Evolutionary conservation across 768 basidiomycete genomes (phyloP), one percentile per base, ranked within the genome.

Genomic region (Podaxis pistillaris): DNA sequence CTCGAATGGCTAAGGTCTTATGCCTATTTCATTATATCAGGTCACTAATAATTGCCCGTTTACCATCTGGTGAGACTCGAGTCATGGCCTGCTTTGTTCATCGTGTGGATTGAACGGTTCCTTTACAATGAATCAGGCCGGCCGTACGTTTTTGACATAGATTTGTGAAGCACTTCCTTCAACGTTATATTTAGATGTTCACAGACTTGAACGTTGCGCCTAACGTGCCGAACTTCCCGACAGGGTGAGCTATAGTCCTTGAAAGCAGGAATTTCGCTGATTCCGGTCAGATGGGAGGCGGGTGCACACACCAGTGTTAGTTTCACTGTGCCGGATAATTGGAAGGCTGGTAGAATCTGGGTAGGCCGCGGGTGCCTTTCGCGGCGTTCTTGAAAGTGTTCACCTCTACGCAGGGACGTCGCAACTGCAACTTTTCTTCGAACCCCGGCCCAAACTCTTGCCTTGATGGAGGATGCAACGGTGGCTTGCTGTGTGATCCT

Each of bases 381-480:
- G 7, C 9, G 30, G 33, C 6, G 11, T 49, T 19, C 15, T 30
- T 56, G 12, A 8, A n/a, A 17, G 17, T 30, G 26, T 62, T 58
- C 2, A 30, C 12, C 52, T 36, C 55, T 7, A 9, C 38, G 1
- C 9, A 88, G 90, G 88, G 74, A 51, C 81, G 87, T 28, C 82
- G 84, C 19, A 72, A 87, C 68, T 90, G 89, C 65, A 74, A 89
- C 72, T 90, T 90, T 68, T 75, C 72, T 57, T 74, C 65, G 46
- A 79, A 80, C 67, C 79, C 78, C 44, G 80, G 81, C n/a, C 85
- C 81, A 24, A 85, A 80, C 65, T 84, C 85, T 13, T 91, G 89
- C 65, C 65, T 84, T 19, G 78, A 80, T 60, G 89, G 89, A 44
- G 87, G 87, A 53, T 90, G 89, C 69, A 87, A 86, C 62, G 89